Conservation (phyloP, 2,329 filamentous ascomycete genomes). For the Biscogniauxia mediterranea region DNA sequence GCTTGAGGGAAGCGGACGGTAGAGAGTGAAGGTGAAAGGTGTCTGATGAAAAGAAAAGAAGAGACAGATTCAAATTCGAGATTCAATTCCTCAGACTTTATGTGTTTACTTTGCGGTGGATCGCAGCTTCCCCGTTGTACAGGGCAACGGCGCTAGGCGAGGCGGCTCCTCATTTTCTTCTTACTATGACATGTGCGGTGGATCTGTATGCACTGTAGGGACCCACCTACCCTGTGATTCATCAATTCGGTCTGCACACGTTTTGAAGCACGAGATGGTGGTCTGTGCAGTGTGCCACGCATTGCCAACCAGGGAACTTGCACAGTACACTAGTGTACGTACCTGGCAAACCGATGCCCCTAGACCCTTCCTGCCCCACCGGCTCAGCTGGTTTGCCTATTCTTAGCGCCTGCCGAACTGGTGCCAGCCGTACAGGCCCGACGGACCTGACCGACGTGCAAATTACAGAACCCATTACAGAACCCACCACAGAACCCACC, state of each 20-base stretch:
- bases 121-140: constrained; percentile 21
- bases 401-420: neutral
- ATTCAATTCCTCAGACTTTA: constrained; percentile 17
- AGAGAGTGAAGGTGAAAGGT: constrained; percentile 18
- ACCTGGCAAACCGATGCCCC: too few species aligned
- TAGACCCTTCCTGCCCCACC: neutral
- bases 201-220: neutral
- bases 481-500: too few species aligned
- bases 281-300: neutral
- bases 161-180: neutral
- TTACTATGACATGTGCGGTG: neutral
- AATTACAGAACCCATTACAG: neutral
- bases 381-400: neutral
- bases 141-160: constrained; percentile 21
- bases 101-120: constrained; percentile 30
- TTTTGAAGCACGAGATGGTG: neutral
- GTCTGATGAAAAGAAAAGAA: constrained; percentile 24
- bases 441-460: neutral
- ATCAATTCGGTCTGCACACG: neutral
- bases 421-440: neutral
- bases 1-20: constrained; percentile 15
- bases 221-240: neutral
- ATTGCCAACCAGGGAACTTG: too few species aligned
- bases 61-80: constrained; percentile 13
- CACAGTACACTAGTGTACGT: too few species aligned